phyloP scores from a whole-genome alignment of 1,284 basidiomycete genomes.

The Ustilago tritici region DNA sequence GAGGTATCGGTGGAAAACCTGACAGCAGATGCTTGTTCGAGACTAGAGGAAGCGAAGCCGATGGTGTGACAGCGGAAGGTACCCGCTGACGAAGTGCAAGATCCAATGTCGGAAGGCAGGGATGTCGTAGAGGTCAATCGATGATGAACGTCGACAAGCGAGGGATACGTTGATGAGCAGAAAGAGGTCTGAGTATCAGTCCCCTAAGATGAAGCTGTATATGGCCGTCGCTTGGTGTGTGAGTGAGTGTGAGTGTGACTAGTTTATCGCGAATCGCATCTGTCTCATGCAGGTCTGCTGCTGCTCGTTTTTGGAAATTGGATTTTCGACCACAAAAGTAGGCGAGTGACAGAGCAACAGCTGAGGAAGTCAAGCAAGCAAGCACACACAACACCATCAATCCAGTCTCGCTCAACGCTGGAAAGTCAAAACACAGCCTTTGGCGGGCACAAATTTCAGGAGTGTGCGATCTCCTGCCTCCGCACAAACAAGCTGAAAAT shows the following conservation, averaged over 20 bases:
- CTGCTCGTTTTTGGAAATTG: neutral
- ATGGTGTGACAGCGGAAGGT: neutral
- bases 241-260: neutral
- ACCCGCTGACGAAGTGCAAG: neutral
- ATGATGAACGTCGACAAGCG: neutral
- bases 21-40: neutral
- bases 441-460: neutral
- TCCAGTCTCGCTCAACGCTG: neutral
- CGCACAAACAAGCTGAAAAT: neutral
- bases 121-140: neutral
- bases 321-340: slow-evolving; percentile 1
- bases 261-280: slow-evolving; percentile 4
- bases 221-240: neutral
- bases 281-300: slow-evolving; percentile 1
- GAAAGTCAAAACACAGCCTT: neutral
- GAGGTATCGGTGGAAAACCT: neutral
- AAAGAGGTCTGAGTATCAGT: neutral
- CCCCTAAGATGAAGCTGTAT: neutral
- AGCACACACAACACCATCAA: too few relatives aligned
- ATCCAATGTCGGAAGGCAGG: neutral
- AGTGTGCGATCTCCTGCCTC: neutral
- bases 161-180: neutral
- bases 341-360: neutral
- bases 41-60: neutral
- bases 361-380: neutral